Percentiles rank a stretch among this genome's conserved stretches.
phyloP scores from a whole-genome alignment of 2,329 filamentous ascomycete genomes.

The Colletotrichum limetticola region DNA sequence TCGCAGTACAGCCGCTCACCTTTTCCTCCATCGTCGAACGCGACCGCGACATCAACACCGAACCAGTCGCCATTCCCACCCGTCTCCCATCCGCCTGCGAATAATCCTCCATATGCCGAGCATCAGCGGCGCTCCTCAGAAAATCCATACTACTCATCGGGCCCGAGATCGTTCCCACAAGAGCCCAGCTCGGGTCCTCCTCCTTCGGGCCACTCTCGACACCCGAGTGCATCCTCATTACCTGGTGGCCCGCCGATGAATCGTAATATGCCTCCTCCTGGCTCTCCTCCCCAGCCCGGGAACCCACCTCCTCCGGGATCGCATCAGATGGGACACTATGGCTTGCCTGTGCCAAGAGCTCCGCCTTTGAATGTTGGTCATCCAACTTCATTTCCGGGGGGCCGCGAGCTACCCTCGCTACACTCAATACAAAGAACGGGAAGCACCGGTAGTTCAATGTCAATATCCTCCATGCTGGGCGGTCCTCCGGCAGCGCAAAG shows the following conservation, averaged over 20 bases:
- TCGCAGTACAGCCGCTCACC: constrained; percentile 45
- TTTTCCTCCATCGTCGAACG: constrained; percentile 30
- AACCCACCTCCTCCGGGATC: constrained; percentile 43
- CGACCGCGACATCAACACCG: constrained; percentile 23
- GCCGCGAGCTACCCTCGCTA: constrained; percentile 65
- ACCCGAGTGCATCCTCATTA: constrained; percentile 57
- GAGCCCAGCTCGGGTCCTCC: constrained; percentile 42
- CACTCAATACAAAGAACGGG: constrained; percentile 59
- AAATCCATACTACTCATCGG: constrained; percentile 52
- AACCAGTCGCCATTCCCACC: constrained; percentile 37
- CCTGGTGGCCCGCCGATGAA: constrained; percentile 49
- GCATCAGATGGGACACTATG: constrained; percentile 51
- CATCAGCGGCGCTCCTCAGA: constrained; percentile 54
- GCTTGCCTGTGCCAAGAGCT: constrained; percentile 58
- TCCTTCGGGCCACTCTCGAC: constrained; percentile 51
- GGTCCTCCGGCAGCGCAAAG: constrained; percentile 57
- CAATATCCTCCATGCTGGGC: constrained; percentile 70
- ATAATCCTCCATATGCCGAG: constrained; percentile 43
- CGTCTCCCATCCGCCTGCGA: constrained; percentile 26
- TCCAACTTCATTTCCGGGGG: constrained; percentile 56
- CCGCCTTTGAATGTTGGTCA: constrained; percentile 55
- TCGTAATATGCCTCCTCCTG: constrained; percentile 59
- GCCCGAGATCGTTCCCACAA: constrained; percentile 46
- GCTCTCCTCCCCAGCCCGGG: constrained; percentile 54
- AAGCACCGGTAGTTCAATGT: constrained; percentile 66